A percentile compares a stretch with the other conserved stretches of the same genome.
These are phyloP conservation scores for Coprinellus micaceus DNA, from an alignment of 768 basidiomycete genomes.

Conservation along the genomic window DNA sequence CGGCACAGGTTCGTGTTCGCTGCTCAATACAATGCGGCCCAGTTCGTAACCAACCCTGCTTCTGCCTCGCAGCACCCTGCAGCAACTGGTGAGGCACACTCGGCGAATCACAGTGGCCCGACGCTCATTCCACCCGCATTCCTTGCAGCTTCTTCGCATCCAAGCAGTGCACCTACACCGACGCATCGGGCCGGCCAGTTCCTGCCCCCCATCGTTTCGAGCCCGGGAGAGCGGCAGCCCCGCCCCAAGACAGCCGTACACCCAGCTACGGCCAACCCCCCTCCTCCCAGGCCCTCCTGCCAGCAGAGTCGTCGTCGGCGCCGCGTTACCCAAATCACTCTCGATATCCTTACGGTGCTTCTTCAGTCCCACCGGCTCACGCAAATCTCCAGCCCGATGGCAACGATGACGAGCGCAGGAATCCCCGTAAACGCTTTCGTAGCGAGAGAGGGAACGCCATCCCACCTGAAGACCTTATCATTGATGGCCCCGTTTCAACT, in stretches of 20 bases:
- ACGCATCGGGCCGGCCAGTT: conserved; percentile 74
- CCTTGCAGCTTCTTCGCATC: conserved; percentile 68
- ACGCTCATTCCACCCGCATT: conserved; percentile 6
- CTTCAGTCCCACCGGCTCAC: conserved; percentile 14
- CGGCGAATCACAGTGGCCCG: conserved; percentile 17
- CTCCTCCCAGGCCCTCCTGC: conserved; percentile 18
- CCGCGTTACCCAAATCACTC: conserved; percentile 23
- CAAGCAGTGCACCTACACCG: conserved; percentile 78
- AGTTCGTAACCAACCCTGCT: conserved; percentile 10
- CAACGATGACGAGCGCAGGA: conserved; percentile 39
- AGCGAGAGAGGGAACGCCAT: conserved; percentile 37
- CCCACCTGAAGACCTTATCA: conserved; percentile 35
- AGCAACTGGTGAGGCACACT: conserved; percentile 63
- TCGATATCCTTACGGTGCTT: conserved; percentile 14
- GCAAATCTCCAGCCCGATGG: conserved; percentile 21
- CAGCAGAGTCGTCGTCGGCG: conserved; percentile 23
- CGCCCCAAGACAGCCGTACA: conserved; percentile 21
- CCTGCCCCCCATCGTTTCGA: conserved; percentile 61
- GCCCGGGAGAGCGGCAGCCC: conserved; percentile 31
- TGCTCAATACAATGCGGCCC: conserved; percentile 8
- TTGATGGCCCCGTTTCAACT: conserved; percentile 35
- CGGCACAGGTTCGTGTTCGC: conserved; percentile 57
- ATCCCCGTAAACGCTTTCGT: conserved; percentile 49
- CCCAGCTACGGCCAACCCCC: conserved; percentile 13
- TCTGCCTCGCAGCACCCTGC: conserved; percentile 55